These are phyloP conservation scores for Geum urbanum DNA, from an alignment of 306 rosid genomes.

Conservation along the genomic window DNA sequence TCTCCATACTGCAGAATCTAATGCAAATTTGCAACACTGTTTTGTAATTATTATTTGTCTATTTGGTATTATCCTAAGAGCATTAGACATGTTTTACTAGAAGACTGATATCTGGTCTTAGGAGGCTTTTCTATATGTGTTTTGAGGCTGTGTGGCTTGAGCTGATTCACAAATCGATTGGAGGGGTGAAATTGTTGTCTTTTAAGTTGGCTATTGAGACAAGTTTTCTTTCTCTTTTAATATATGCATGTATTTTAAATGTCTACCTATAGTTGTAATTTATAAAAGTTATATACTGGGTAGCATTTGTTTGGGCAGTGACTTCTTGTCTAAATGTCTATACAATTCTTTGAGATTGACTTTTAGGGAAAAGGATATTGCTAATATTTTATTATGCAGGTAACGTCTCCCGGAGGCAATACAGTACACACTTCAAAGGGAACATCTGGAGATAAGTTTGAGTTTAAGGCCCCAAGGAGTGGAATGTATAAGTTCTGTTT, in stretches of 20 bases:
- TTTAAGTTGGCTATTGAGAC: background rate
- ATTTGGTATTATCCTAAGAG: background rate
- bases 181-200: background rate
- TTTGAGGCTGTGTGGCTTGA: background rate
- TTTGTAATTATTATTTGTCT: background rate
- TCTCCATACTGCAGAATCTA: too few species aligned
- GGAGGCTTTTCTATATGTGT: background rate
- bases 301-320: background rate
- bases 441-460: constrained; percentile 88
- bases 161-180: background rate
- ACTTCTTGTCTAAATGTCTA: background rate
- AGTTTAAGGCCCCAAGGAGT: constrained; percentile 72
- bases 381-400: constrained; percentile 46
- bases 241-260: background rate
- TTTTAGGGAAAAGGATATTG: background rate
- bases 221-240: background rate
- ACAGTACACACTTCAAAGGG: constrained; percentile 66
- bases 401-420: constrained; percentile 75
- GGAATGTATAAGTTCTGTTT: constrained; percentile 98
- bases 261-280: background rate
- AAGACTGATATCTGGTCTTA: background rate
- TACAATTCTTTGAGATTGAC: constrained; percentile 10
- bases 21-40: background rate
- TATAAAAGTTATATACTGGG: background rate
- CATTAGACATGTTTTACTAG: background rate